A percentile compares a stretch with the other conserved stretches of the same genome.
Evolutionary conservation across 1,284 basidiomycete genomes (phyloP).

Genomic region (Macrocystidia cucumis): DNA sequence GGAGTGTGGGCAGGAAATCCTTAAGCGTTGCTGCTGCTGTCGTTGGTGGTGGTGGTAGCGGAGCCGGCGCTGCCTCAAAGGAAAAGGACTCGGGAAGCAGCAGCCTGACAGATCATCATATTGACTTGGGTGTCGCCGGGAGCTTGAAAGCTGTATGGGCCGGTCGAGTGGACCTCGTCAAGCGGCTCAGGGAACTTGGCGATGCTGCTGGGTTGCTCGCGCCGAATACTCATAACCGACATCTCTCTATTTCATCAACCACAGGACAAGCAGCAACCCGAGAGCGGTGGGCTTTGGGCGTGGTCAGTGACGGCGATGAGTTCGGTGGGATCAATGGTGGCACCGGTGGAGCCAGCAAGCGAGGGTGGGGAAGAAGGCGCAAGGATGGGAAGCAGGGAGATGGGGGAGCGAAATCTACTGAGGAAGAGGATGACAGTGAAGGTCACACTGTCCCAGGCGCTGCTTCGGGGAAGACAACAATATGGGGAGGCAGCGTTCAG

Average conservation of each 20-base stretch:
- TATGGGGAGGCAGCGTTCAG: constrained; percentile 56
- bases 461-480: constrained; percentile 22
- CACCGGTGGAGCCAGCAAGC: constrained; percentile 13
- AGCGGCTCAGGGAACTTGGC: constrained; percentile 27
- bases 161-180: constrained; percentile 24
- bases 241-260: no score
- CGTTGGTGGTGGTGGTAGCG: no score
- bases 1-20: constrained; percentile 28
- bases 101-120: no score
- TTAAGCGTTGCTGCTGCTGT: no score
- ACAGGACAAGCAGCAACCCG: no score
- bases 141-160: constrained; percentile 32
- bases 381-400: constrained; percentile 13
- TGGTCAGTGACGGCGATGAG: constrained; percentile 28
- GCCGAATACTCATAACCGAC: no score
- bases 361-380: constrained; percentile 18
- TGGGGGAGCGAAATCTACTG: constrained; percentile 32
- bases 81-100: constrained; percentile 26
- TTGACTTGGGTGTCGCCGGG: constrained; percentile 23
- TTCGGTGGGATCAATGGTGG: constrained; percentile 19
- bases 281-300: constrained; percentile 10
- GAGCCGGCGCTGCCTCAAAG: no score
- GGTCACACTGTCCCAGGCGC: constrained; percentile 10
- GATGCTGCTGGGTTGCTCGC: no score
- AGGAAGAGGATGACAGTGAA: constrained; percentile 34